Base-by-base conservation (phyloP, 2,329 filamentous ascomycete genomes). In the Colletotrichum sp. region DNA sequence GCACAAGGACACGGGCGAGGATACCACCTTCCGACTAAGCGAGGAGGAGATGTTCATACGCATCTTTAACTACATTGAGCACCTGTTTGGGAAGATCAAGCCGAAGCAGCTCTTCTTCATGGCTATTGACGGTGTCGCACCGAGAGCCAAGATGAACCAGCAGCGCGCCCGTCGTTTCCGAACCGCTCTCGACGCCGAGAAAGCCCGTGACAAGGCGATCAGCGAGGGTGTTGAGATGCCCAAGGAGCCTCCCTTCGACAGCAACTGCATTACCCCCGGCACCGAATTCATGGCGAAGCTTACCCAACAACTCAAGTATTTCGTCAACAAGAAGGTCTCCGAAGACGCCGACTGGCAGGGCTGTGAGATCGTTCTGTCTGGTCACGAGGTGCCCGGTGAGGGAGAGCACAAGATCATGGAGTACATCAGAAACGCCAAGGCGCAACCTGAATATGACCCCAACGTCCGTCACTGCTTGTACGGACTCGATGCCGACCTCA, bases 391-490 rank as follows among this genome's bases (percentile, higher is more conserved):
- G 30, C 97, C 97, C 8, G 97, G 97, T 81, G 98, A 99, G 87
- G 97, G 97, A 81, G 97, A 99, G 86, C 97, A 99, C 89, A 99
- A 99, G 88, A 98, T 99, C 86, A 99, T 99, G 97, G 98, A 99
- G 86, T 99, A 99, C 86, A 99, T 99, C 85, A 95, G 97, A 80
- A 95, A 98, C 85, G 95, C 97, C 78, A 99, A 99, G 89, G 96
- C 96, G 65, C 97, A 99, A 85, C 95, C 95, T 3, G 92, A 93
- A 78, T 99, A 99, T 85, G 93, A 98, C 84, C 91, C 95, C 66
- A 99, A 99, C 82, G 92, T 98, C 77, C 95, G 97, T 74, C 97
- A 99, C 86, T 99, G 98, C 86, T 90, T 99, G 78, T 99, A 99
- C 86, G 98, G 98, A 28, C 91, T 99, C 66, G 97, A 99, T 86